These are phyloP conservation scores for Mortierella sp. DNA, from an alignment of 371 early-diverging fungal species.

Conservation along the genomic window DNA sequence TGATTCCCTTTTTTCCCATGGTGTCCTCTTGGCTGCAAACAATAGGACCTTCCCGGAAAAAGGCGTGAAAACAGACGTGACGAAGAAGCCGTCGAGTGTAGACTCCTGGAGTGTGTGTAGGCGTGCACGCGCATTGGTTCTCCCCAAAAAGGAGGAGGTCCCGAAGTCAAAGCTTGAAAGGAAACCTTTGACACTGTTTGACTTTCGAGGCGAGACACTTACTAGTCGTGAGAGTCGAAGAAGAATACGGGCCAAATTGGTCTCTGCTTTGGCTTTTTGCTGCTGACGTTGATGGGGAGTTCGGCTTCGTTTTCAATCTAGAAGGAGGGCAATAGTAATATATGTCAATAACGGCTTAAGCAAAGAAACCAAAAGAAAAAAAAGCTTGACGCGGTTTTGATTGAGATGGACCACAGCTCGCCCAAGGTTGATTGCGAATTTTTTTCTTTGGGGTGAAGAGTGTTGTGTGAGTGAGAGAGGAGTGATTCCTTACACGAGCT, in stretches of 20 bases:
- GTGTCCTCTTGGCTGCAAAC: neutral
- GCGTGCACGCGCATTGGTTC: neutral
- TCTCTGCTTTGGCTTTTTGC: conserved; percentile 67
- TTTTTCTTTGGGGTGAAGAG: neutral
- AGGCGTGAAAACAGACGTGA: neutral
- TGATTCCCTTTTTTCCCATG: conserved; percentile 2
- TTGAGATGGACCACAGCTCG: neutral
- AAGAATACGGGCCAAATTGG: conserved; percentile 76
- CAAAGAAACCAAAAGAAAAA: conserved; percentile 5
- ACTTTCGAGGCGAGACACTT: conserved; percentile 52
- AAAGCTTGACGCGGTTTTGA: neutral
- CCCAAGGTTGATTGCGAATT: conserved; percentile 5
- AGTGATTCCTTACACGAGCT: conserved; percentile 68
- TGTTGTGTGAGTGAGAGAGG: neutral
- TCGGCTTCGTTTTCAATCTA: conserved; percentile 71
- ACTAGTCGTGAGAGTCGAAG: conserved; percentile 82
- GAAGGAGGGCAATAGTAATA: too few relatives aligned
- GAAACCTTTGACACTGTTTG: neutral
- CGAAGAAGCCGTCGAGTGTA: neutral
- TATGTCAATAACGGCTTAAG: neutral
- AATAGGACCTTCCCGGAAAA: neutral
- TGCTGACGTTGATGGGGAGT: conserved; percentile 67
- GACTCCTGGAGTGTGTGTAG: neutral
- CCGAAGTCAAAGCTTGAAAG: conserved; percentile 1
- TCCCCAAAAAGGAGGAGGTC: neutral